Conservation (phyloP, 1,284 basidiomycete genomes). For the Puccinia coronata region DNA sequence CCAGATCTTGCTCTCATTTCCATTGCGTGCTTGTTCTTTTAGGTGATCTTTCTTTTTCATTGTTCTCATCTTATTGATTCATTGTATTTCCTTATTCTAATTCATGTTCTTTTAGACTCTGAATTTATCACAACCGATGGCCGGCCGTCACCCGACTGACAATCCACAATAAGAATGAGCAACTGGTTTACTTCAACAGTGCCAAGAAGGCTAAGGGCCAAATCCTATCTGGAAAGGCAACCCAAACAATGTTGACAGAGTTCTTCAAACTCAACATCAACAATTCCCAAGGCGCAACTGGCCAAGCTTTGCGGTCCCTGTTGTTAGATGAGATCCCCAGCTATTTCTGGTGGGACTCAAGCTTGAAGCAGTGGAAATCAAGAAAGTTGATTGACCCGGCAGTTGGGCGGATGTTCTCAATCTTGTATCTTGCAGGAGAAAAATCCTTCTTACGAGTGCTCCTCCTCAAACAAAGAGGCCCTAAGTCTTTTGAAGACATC, state of each 20-base stretch:
- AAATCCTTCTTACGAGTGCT: background rate
- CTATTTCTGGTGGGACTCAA: background rate
- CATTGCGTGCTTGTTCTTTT: too few relatives aligned
- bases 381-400: background rate
- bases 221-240: background rate
- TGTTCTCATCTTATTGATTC: too few relatives aligned
- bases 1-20: too few relatives aligned
- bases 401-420: background rate
- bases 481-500: background rate
- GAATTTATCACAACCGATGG: too few relatives aligned
- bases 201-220: background rate
- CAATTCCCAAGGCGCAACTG: background rate
- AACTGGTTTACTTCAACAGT: background rate
- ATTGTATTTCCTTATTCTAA: background rate
- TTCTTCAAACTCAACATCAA: slow-evolving; percentile 12
- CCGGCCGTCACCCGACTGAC: background rate
- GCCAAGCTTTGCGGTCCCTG: background rate
- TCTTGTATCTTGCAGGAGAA: background rate
- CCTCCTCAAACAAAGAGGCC: background rate
- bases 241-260: background rate
- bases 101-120: too few relatives aligned
- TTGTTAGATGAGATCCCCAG: background rate
- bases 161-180: background rate
- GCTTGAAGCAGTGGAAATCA: background rate
- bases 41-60: too few relatives aligned